A percentile compares a stretch with the other conserved stretches of the same genome.
These are phyloP conservation scores for Fusarium anguioides DNA, from an alignment of 2,329 filamentous ascomycete species.

Conservation along the genomic window DNA sequence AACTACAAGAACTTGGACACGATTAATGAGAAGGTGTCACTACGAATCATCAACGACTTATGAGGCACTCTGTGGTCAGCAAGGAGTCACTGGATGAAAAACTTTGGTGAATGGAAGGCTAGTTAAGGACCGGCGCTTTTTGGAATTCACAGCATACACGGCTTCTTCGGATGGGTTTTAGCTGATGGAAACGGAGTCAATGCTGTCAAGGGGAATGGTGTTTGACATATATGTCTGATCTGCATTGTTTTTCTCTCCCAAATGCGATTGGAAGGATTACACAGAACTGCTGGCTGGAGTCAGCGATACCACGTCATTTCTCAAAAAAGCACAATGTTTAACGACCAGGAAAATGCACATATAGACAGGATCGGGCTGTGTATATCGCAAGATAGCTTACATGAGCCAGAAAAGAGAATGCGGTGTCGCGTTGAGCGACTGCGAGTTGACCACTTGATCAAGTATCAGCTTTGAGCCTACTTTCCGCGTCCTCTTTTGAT, in stretches of 20 bases:
- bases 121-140: slow-evolving; percentile 40
- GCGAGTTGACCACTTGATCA: slow-evolving; percentile 29
- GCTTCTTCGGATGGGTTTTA: slow-evolving; percentile 5
- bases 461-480: slow-evolving; percentile 33
- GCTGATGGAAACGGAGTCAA: slow-evolving; percentile 17
- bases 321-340: slow-evolving; percentile 19
- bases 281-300: slow-evolving; percentile 23
- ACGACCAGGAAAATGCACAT: slow-evolving; percentile 22
- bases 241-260: slow-evolving; percentile 21
- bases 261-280: slow-evolving; percentile 28
- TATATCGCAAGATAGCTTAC: slow-evolving; percentile 34
- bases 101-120: slow-evolving; percentile 21
- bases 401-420: slow-evolving; percentile 31
- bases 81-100: slow-evolving; percentile 41
- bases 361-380: slow-evolving; percentile 35
- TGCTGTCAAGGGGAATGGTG: slow-evolving; percentile 23
- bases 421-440: slow-evolving; percentile 23
- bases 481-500: slow-evolving; percentile 31
- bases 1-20: slow-evolving; percentile 61
- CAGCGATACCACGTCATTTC: slow-evolving; percentile 10
- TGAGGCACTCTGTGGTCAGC: slow-evolving; percentile 37
- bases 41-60: slow-evolving; percentile 40
- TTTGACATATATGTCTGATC: slow-evolving; percentile 21
- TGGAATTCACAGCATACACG: slow-evolving; percentile 41
- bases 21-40: slow-evolving; percentile 40